phyloP scores from a whole-genome alignment of 345 rosid species.

The Zanthoxylum bungeanum region DNA sequence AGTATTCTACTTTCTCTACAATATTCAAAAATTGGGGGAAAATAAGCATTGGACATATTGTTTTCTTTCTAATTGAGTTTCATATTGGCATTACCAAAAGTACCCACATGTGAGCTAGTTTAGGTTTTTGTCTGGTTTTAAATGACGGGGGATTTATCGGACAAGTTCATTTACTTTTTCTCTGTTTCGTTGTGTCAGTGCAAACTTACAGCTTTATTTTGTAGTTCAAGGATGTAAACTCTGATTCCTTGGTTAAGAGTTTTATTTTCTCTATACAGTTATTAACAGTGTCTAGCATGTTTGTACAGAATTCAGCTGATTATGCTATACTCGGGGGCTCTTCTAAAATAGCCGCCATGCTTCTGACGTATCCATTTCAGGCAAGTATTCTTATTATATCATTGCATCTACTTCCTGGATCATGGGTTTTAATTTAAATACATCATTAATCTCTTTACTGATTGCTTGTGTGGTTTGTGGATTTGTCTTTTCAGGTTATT shows the following conservation, averaged over 20 bases:
- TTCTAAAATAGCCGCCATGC: conserved; percentile 87
- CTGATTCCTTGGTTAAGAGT: not conserved
- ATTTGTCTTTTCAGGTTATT: conserved; percentile 48
- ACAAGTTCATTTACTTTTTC: not conserved
- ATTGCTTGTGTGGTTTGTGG: conserved; percentile 7
- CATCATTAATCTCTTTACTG: not conserved
- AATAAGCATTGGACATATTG: not conserved
- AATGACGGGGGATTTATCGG: not conserved
- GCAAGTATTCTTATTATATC: conserved; percentile 28
- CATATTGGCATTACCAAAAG: too few species aligned
- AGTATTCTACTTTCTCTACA: too few species aligned
- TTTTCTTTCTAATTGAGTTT: not conserved
- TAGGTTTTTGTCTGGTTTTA: not conserved
- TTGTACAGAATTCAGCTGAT: conserved; percentile 68
- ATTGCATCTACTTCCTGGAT: not conserved
- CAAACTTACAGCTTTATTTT: not conserved
- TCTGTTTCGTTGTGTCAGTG: not conserved
- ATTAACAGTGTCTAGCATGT: conserved; percentile 11
- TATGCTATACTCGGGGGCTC: conserved; percentile 86
- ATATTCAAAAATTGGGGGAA: not conserved
- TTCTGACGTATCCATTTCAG: conserved; percentile 87
- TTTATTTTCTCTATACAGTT: not conserved
- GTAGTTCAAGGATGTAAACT: not conserved
- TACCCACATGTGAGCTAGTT: not conserved
- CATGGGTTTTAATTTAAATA: not conserved